Evolutionary conservation across 805 yeast genomes (phyloP).

Genomic region (Wickerhamiella slavikovae): DNA sequence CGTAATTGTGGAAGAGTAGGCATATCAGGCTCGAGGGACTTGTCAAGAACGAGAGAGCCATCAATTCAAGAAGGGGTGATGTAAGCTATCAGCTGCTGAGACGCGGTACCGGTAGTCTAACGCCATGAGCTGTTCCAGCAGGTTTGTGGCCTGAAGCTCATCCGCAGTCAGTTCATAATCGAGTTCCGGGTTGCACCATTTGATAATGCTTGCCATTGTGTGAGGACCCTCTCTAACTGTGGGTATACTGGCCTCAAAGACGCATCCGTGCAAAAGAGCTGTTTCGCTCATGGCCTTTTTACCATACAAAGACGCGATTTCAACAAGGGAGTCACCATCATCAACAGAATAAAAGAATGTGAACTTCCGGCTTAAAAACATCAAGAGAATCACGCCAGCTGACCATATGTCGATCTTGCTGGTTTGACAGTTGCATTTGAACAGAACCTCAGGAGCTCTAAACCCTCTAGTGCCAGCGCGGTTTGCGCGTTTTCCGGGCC

Average conservation of each 20-base stretch:
- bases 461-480: conserved; percentile 95
- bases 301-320: conserved; percentile 68
- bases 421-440: conserved; percentile 69
- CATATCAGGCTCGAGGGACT: too few species aligned
- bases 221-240: conserved; percentile 27
- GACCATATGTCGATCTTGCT: conserved; percentile 82
- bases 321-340: conserved; percentile 80
- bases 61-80: conserved; percentile 40
- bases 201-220: conserved; percentile 23
- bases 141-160: conserved; percentile 14
- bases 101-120: conserved; percentile 52
- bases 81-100: conserved; percentile 44
- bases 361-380: conserved; percentile 58
- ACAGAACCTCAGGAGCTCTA: conserved; percentile 80
- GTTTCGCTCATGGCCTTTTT: conserved; percentile 45
- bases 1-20: too few species aligned
- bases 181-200: conserved; percentile 10
- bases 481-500: conserved; percentile 83
- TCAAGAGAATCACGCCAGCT: conserved; percentile 70
- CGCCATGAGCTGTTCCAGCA: conserved; percentile 32
- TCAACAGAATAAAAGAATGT: conserved; percentile 90
- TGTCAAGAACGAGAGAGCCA: too few species aligned
- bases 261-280: conserved; percentile 75
- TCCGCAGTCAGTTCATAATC: conserved; percentile 1
- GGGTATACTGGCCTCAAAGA: conserved; percentile 46